Percentiles rank a stretch among this genome's conserved stretches.
These are phyloP conservation scores for Penicillium atrosanguineum DNA, from an alignment of 495 filamentous ascomycete species.

Conservation along the genomic window DNA sequence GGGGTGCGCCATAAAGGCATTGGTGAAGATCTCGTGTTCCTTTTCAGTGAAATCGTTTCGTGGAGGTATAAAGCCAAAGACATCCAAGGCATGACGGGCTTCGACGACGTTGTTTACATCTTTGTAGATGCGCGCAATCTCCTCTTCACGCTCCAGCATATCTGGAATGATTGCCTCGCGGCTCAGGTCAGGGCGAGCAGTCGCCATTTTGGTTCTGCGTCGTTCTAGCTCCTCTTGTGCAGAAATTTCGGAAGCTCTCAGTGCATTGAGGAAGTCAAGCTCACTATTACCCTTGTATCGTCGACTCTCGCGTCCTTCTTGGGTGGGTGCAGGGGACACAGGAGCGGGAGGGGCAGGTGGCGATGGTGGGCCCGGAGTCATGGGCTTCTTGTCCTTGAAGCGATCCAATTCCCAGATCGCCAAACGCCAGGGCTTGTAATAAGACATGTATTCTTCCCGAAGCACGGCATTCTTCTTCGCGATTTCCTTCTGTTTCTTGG, in stretches of 20 bases:
- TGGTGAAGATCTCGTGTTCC: conserved; percentile 75
- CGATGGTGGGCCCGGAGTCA: conserved; percentile 49
- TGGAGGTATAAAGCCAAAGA: conserved; percentile 71
- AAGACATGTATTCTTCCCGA: conserved; percentile 38
- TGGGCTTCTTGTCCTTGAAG: conserved; percentile 53
- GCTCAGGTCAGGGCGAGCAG: conserved; percentile 70
- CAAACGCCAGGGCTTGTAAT: conserved; percentile 50
- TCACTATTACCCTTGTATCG: conserved; percentile 67
- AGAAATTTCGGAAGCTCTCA: conserved; percentile 74
- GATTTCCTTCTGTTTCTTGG: conserved; percentile 40
- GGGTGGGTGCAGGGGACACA: conserved; percentile 42
- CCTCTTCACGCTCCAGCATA: conserved; percentile 60
- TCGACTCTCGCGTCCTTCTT: conserved; percentile 57
- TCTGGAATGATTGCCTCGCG: conserved; percentile 84
- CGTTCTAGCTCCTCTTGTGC: conserved; percentile 72
- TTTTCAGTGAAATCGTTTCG: conserved; percentile 79
- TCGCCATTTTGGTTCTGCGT: conserved; percentile 60
- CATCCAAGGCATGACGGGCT: conserved; percentile 60
- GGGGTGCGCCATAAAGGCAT: conserved; percentile 73
- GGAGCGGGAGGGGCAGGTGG: conserved; percentile 38
- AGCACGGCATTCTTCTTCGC: conserved; percentile 40
- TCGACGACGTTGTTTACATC: conserved; percentile 72
- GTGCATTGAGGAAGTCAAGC: conserved; percentile 70
- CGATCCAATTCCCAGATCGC: conserved; percentile 59
- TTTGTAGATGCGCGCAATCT: conserved; percentile 54